These are phyloP conservation scores for Globisporangium nodosum DNA, from an alignment of 352 stramenopile genomes.

Conservation along the genomic window DNA sequence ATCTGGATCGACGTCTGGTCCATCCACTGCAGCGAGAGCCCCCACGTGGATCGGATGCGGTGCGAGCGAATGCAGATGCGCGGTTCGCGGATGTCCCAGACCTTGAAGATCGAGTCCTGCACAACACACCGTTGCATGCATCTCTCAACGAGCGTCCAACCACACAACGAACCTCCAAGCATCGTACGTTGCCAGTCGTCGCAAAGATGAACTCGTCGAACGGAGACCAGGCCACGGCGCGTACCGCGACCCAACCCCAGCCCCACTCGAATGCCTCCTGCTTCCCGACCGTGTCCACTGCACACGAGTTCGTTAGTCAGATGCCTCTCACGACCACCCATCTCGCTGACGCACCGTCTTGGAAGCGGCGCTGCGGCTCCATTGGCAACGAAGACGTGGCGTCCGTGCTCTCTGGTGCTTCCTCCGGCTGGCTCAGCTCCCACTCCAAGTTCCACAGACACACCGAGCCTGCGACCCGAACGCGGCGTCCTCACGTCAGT, in stretches of 20 bases:
- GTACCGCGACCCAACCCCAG: conserved; percentile 76
- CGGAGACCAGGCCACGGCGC: conserved; percentile 71
- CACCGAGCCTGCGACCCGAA: conserved; percentile 42
- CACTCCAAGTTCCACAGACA: conserved; percentile 73
- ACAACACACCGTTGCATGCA: background rate
- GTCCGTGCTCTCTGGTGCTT: conserved; percentile 4
- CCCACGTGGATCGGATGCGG: conserved; percentile 79
- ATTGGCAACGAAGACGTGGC: conserved; percentile 18
- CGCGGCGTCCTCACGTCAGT: background rate
- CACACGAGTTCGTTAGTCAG: background rate
- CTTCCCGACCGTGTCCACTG: conserved; percentile 78
- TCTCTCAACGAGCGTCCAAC: background rate
- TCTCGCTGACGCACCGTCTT: conserved; percentile 48
- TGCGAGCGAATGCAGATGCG: conserved; percentile 73
- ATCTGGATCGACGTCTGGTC: conserved; percentile 70
- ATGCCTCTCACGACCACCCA: background rate
- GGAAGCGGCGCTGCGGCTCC: conserved; percentile 71
- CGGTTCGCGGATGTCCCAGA: conserved; percentile 82
- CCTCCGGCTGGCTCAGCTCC: conserved; percentile 4
- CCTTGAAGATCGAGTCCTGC: conserved; percentile 77
- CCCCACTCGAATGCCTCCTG: conserved; percentile 82
- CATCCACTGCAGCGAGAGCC: conserved; percentile 72
- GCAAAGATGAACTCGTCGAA: conserved; percentile 83
- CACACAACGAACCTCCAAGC: background rate
- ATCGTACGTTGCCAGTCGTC: conserved; percentile 72